Base-by-base conservation (phyloP, 2,329 filamentous ascomycete species). In the Ramularia endophylla region DNA sequence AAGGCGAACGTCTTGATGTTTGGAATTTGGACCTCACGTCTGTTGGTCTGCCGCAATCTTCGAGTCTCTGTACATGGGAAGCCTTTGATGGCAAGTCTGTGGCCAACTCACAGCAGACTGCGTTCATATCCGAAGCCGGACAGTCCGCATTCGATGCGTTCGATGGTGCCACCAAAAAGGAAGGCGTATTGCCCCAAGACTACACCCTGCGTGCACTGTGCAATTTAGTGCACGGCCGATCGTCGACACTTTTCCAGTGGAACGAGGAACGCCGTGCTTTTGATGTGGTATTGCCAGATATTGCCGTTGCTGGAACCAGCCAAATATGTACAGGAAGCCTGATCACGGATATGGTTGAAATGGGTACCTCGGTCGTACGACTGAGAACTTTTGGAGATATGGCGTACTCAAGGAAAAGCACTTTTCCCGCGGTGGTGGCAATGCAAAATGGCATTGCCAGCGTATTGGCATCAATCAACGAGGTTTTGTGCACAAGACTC, bases 241-340 rank as follows among this genome's bases (percentile, higher is more conserved):
- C 80, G 28, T 89, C 85, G 0, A 70, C 83, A 2, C 73, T 92
- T 25, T 92, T 87, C 59, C 57, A 63, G 0, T 87, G 78, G 71
- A 68, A 81, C 37, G 59, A 63, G 17, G 16, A 66, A 65, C n/a
- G n/a, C n/a, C n/a, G n/a, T n/a, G n/a, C n/a, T 0, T 87, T 89
- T 52, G 60, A 65, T 28, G 66, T 63, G 28, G 60, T 61, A 3
- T 57, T 74, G 27, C 53, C 62, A 3, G 61, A 71, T 39, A 61
- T 71, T 1, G 63, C 71, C 2, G 61, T 75, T 20, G 71, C 71
- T 2, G 78, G 77, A 2, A 57, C 70, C 25, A 78, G 72, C 46
- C 56, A 67, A n/a, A 46, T 55, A 16, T 60, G 67, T 16, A 61
- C 72, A 12, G 68, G 78, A 4, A 77, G 77, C 52, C 72, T 81